Conservation (phyloP, 2,329 filamentous ascomycete species). For the Trichoderma citrinoviride region DNA sequence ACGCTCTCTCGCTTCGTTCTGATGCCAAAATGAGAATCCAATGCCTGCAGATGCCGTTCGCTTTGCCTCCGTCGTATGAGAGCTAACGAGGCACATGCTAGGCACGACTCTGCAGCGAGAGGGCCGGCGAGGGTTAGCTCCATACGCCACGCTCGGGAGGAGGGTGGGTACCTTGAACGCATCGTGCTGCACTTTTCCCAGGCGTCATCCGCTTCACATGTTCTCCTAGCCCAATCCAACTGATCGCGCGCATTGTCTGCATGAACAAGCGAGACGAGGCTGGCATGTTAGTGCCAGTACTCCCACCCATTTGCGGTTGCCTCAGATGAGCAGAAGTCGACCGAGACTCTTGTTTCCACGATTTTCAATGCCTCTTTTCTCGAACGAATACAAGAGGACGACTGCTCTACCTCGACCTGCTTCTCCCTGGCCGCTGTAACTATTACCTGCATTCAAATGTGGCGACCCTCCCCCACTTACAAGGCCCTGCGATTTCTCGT, state of each 20-base stretch:
- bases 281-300: slow-evolving; percentile 9
- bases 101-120: slow-evolving; percentile 9
- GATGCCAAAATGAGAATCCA: slow-evolving; percentile 8
- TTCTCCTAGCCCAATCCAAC: slow-evolving; percentile 12
- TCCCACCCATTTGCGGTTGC: neutral
- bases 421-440: slow-evolving; percentile 19
- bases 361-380: neutral
- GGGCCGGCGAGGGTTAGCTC: neutral
- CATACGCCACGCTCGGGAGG: slow-evolving; percentile 22
- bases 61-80: slow-evolving; percentile 17
- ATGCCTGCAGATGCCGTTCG: slow-evolving; percentile 18
- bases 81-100: slow-evolving; percentile 19
- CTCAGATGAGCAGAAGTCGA: neutral
- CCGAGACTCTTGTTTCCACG: neutral
- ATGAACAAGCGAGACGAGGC: slow-evolving; percentile 17
- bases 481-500: slow-evolving; percentile 21
- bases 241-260: slow-evolving; percentile 14
- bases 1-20: slow-evolving; percentile 8
- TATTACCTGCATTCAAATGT: slow-evolving; percentile 24
- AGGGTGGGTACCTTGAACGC: slow-evolving; percentile 17
- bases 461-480: slow-evolving; percentile 15
- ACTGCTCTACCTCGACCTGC: slow-evolving; percentile 10
- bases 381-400: slow-evolving; percentile 11
- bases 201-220: slow-evolving; percentile 19
- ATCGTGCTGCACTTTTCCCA: slow-evolving; percentile 18